phyloP scores from a whole-genome alignment of 371 early-diverging fungal species.

The Gilbertella persicaria region DNA sequence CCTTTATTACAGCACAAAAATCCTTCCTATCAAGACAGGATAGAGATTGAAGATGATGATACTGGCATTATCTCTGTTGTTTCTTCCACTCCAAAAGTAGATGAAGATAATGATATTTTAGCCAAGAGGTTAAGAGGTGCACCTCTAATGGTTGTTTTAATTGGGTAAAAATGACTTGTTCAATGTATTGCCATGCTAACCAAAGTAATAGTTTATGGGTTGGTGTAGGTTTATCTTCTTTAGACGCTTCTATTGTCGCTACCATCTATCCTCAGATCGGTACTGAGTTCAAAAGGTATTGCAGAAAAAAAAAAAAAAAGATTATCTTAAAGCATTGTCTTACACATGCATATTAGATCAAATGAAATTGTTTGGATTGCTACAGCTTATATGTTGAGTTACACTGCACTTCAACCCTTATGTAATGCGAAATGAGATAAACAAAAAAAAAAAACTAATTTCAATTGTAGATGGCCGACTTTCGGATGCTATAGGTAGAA shows the following conservation, averaged over 20 bases:
- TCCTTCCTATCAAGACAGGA: background rate
- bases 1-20: slow-evolving; percentile 2
- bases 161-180: slow-evolving; percentile 6
- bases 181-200: background rate
- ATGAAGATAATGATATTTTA: slow-evolving; percentile 7
- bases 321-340: background rate
- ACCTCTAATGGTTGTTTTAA: slow-evolving; percentile 10
- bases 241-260: slow-evolving; percentile 82
- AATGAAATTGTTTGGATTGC: slow-evolving; percentile 66
- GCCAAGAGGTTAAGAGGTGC: slow-evolving; percentile 19
- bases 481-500: slow-evolving; percentile 75
- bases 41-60: slow-evolving; percentile 9
- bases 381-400: slow-evolving; percentile 75
- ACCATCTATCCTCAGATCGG: slow-evolving; percentile 78
- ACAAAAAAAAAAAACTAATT: slow-evolving; percentile 7
- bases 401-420: slow-evolving; percentile 79
- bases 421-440: slow-evolving; percentile 47
- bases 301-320: slow-evolving; percentile 4
- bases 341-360: slow-evolving; percentile 11
- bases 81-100: slow-evolving; percentile 4
- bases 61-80: slow-evolving; percentile 14
- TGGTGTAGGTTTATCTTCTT: slow-evolving; percentile 67
- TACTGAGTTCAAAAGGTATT: slow-evolving; percentile 70
- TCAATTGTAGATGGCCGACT: slow-evolving; percentile 49
- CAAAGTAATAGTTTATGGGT: slow-evolving; percentile 21